phyloP scores from a whole-genome alignment of 108 stramenopile species.

The Conticribra guillardii region DNA sequence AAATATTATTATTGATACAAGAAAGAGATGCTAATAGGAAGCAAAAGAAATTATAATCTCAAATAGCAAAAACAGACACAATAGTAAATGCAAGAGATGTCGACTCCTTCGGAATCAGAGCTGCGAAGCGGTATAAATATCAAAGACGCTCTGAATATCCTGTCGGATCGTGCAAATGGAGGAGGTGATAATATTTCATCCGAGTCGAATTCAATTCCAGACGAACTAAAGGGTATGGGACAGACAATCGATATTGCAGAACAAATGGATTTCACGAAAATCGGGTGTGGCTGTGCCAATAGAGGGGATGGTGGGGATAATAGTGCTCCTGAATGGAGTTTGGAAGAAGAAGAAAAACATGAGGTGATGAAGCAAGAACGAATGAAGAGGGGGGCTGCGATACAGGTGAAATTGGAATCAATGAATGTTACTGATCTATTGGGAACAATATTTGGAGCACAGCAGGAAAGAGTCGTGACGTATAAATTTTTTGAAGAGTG shows the following conservation, averaged over 20 bases:
- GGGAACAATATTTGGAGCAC: constrained; percentile 58
- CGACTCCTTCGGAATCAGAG: constrained; percentile 4
- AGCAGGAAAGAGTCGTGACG: constrained; percentile 71
- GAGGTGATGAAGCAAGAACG: constrained; percentile 54
- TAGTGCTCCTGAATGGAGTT: constrained; percentile 1
- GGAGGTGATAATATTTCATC: constrained; percentile 12
- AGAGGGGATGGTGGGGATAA: neutral
- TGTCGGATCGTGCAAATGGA: constrained; percentile 58
- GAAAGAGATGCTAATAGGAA: no score
- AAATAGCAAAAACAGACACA: no score
- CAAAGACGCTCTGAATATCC: constrained; percentile 69
- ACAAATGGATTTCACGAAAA: constrained; percentile 36
- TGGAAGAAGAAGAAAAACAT: constrained; percentile 11
- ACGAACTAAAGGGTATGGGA: constrained; percentile 65
- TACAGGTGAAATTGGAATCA: constrained; percentile 42
- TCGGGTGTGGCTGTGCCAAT: constrained; percentile 24
- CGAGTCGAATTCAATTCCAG: constrained; percentile 22
- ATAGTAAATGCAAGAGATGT: neutral
- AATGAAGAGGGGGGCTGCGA: constrained; percentile 31
- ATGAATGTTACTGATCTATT: constrained; percentile 60
- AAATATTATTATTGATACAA: no score
- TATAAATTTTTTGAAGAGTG: constrained; percentile 67
- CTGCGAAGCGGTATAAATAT: constrained; percentile 66
- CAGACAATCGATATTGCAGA: constrained; percentile 71
- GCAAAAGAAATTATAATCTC: no score